Evolutionary conservation across 345 rosid species (phyloP).

Genomic region (Carallia brachiata): DNA sequence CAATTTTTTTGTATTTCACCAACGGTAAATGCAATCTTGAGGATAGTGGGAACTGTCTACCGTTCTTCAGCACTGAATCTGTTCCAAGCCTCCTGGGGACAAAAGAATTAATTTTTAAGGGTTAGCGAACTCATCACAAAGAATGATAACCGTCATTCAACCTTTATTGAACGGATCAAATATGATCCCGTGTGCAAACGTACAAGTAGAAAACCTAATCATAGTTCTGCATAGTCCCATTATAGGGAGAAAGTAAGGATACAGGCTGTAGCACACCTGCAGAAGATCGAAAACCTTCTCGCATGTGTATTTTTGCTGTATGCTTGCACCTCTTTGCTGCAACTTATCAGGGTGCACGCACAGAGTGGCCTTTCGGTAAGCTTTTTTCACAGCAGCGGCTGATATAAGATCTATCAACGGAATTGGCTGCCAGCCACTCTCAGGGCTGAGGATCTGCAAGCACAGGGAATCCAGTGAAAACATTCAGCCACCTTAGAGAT

Average conservation of each 20-base stretch:
- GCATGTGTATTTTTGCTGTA: constrained; percentile 80
- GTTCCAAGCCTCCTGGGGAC: constrained; percentile 33
- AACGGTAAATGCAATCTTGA: not conserved
- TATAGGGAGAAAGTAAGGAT: not conserved
- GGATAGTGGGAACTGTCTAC: not conserved
- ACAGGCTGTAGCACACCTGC: constrained; percentile 45
- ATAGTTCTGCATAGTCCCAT: too few species aligned
- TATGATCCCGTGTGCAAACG: too few species aligned
- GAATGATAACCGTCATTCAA: not conserved
- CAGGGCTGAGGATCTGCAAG: constrained; percentile 83
- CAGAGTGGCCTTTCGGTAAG: constrained; percentile 87
- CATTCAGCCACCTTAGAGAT: not conserved
- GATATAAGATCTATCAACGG: constrained; percentile 74
- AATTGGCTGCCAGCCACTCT: constrained; percentile 90
- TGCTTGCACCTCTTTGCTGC: constrained; percentile 95
- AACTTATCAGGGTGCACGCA: constrained; percentile 90
- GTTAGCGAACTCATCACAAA: not conserved
- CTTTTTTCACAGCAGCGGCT: constrained; percentile 75
- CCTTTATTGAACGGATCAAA: too few species aligned
- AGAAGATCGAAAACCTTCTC: constrained; percentile 97
- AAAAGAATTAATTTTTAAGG: not conserved
- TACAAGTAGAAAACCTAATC: too few species aligned
- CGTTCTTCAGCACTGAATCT: constrained; percentile 27
- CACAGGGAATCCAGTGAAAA: not conserved
- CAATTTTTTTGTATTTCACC: not conserved